Percentiles rank a stretch among this genome's conserved stretches.
These are phyloP conservation scores for Neofusicoccum sp. DNA, from an alignment of 2,329 filamentous ascomycete species.

Conservation along the genomic window DNA sequence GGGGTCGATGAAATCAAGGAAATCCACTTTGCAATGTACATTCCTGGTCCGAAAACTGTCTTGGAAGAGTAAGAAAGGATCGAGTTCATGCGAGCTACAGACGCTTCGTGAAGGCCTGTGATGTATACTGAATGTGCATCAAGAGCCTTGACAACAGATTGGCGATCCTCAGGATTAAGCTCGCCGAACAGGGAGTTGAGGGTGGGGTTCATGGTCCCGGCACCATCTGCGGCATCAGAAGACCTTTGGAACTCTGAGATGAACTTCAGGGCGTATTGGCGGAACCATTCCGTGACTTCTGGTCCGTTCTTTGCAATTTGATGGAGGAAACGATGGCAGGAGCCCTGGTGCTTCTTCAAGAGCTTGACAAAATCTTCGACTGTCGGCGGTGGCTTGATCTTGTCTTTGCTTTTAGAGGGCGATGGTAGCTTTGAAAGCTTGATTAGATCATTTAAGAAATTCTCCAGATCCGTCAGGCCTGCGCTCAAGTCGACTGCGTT, in stretches of 20 bases:
- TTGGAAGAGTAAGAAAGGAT: constrained; percentile 47
- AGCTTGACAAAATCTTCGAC: constrained; percentile 72
- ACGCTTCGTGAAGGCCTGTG: constrained; percentile 52
- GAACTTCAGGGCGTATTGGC: constrained; percentile 59
- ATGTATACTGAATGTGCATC: constrained; percentile 64
- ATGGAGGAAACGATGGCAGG: constrained; percentile 69
- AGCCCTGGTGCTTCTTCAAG: constrained; percentile 61
- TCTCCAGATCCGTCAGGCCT: constrained; percentile 65
- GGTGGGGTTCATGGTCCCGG: constrained; percentile 43
- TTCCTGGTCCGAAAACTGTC: constrained; percentile 53
- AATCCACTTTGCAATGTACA: constrained; percentile 72
- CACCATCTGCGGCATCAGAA: constrained; percentile 28
- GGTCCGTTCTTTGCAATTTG: constrained; percentile 67
- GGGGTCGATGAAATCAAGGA: constrained; percentile 65
- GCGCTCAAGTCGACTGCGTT: constrained; percentile 68
- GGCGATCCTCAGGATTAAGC: constrained; percentile 50
- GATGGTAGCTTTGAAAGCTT: constrained; percentile 46
- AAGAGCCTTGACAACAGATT: constrained; percentile 51
- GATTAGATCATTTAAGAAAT: constrained; percentile 70
- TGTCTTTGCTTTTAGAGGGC: constrained; percentile 30
- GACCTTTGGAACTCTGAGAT: constrained; percentile 54
- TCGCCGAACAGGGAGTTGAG: constrained; percentile 44
- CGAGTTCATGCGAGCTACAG: constrained; percentile 54
- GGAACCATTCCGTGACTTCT: constrained; percentile 61
- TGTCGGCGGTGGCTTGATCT: constrained; percentile 44